phyloP scores from a whole-genome alignment of 2,329 filamentous ascomycete genomes.

The Coleophoma eucalyptorum region DNA sequence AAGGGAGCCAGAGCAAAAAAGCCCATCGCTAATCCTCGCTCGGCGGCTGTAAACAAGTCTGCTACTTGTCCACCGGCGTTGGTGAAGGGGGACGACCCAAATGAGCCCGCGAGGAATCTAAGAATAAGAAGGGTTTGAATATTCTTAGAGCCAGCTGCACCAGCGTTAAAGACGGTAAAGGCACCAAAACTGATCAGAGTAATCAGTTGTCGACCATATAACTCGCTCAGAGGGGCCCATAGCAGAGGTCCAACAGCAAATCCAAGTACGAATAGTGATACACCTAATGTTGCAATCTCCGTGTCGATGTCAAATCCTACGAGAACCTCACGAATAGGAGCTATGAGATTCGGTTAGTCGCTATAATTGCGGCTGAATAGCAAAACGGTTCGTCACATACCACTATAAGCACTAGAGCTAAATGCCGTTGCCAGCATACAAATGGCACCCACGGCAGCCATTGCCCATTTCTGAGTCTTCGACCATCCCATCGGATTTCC shows the following conservation, averaged over 20 bases:
- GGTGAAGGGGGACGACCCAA: conserved; percentile 56
- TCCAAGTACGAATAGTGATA: conserved; percentile 37
- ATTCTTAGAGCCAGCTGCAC: conserved; percentile 48
- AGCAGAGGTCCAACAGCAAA: conserved; percentile 35
- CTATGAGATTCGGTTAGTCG: no score
- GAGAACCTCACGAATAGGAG: no score
- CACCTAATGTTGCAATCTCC: conserved; percentile 20
- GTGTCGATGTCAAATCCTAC: no score
- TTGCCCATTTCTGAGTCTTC: conserved; percentile 41
- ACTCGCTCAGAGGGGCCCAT: conserved; percentile 33
- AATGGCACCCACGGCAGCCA: conserved; percentile 44
- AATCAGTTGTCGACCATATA: conserved; percentile 56
- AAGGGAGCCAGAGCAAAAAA: conserved; percentile 64
- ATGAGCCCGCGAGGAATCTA: conserved; percentile 60
- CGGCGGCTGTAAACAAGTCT: conserved; percentile 49
- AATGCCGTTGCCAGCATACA: conserved; percentile 7
- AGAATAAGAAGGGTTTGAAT: conserved; percentile 58
- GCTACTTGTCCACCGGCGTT: conserved; percentile 58
- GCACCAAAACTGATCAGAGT: conserved; percentile 52
- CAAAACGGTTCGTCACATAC: conserved; percentile 15
- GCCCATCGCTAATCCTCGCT: conserved; percentile 52
- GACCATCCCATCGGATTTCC: conserved; percentile 49
- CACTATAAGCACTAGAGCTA: conserved; percentile 32
- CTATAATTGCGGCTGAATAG: no score
- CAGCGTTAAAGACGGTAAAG: conserved; percentile 58